Evolutionary conservation across 345 rosid species (phyloP).

Genomic region (Combretum micranthum): DNA sequence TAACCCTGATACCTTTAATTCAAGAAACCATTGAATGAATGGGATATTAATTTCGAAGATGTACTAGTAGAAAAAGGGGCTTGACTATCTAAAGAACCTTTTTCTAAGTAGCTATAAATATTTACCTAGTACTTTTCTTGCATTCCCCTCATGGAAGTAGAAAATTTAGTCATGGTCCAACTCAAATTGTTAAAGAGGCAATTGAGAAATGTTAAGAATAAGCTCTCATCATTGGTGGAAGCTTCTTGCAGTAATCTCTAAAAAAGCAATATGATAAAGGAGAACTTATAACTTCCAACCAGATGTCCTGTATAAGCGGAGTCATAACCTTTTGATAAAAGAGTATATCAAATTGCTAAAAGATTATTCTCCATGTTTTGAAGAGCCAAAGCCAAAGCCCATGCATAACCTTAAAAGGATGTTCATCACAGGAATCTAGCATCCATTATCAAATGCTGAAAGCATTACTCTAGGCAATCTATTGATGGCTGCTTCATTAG

Average conservation of each 20-base stretch:
- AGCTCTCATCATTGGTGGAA: slow-evolving; percentile 51
- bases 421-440: slow-evolving; percentile 90
- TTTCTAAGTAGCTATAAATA: neutral
- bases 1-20: no score
- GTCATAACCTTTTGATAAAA: no score
- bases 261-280: slow-evolving; percentile 8
- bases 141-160: slow-evolving; percentile 89
- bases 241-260: slow-evolving; percentile 80
- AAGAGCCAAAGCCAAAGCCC: slow-evolving; percentile 74
- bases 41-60: no score
- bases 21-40: no score
- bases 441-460: slow-evolving; percentile 89
- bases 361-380: slow-evolving; percentile 79
- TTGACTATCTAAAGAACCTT: neutral
- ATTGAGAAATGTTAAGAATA: slow-evolving; percentile 85
- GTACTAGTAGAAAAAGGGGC: no score
- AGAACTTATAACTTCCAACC: neutral
- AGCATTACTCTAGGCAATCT: slow-evolving; percentile 71
- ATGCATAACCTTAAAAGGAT: slow-evolving; percentile 83
- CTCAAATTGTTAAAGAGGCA: slow-evolving; percentile 90
- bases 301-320: no score
- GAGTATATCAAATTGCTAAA: slow-evolving; percentile 3
- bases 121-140: slow-evolving; percentile 87
- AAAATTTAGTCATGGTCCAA: slow-evolving; percentile 97
- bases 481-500: slow-evolving; percentile 71